A percentile compares a stretch with the other conserved stretches of the same genome.
phyloP scores from a whole-genome alignment of 345 rosid genomes.

The Salix dunnii region DNA sequence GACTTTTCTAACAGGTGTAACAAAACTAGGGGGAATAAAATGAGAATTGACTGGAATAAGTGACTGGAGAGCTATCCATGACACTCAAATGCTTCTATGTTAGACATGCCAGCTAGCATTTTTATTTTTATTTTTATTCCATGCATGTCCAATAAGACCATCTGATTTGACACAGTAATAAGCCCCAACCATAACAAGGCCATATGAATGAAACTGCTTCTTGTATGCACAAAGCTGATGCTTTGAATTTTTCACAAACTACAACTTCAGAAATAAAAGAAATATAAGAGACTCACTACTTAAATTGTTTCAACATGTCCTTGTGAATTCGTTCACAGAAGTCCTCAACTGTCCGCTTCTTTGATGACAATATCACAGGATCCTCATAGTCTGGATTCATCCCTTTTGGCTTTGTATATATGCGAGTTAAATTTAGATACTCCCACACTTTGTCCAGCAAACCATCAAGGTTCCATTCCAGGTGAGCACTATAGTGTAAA shows the following conservation, averaged over 20 bases:
- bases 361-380: slow-evolving; percentile 88
- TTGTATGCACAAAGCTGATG: too few species aligned
- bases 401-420: slow-evolving; percentile 93
- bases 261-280: not conserved
- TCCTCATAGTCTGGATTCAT: slow-evolving; percentile 98
- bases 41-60: too few species aligned
- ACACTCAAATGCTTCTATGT: not conserved
- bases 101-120: not conserved
- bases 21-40: too few species aligned
- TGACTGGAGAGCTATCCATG: not conserved
- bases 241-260: not conserved
- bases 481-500: slow-evolving; percentile 61
- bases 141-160: too few species aligned
- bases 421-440: slow-evolving; percentile 82
- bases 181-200: too few species aligned
- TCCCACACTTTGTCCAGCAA: slow-evolving; percentile 92
- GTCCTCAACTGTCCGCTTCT: slow-evolving; percentile 84
- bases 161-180: too few species aligned
- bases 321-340: slow-evolving; percentile 84
- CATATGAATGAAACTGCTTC: too few species aligned
- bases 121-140: not conserved
- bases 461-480: slow-evolving; percentile 98
- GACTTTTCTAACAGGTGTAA: too few species aligned
- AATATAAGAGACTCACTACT: slow-evolving; percentile 58
- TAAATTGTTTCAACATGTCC: slow-evolving; percentile 88